phyloP scores from a whole-genome alignment of 257 asterid genomes.

The Leptodermis oblonga region DNA sequence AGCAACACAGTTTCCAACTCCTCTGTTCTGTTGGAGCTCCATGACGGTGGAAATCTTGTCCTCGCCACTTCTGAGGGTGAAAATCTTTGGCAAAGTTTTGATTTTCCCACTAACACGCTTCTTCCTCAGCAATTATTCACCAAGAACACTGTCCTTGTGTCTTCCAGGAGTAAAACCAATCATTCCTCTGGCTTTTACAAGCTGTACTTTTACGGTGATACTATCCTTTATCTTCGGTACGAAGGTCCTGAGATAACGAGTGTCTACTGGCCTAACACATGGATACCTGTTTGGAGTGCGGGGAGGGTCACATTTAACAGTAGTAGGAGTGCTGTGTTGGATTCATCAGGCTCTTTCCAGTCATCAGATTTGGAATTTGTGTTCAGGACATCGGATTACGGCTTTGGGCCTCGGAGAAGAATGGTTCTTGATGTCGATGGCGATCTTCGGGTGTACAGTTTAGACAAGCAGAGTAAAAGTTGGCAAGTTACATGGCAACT shows the following conservation, averaged over 20 bases:
- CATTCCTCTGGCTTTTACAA: conserved; percentile 31
- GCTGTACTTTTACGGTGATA: conserved; percentile 28
- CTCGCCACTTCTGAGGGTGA: conserved; percentile 6
- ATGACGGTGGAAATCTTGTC: conserved; percentile 32
- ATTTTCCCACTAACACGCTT: conserved; percentile 29
- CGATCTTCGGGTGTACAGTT: conserved; percentile 29
- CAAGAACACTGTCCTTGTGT: conserved; percentile 11
- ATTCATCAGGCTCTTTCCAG: conserved; percentile 17
- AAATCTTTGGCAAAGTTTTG: conserved; percentile 34
- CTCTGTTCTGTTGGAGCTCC: conserved; percentile 9
- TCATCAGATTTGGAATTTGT: conserved; percentile 10
- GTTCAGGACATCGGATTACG: conserved; percentile 18
- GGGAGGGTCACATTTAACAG: conserved; percentile 25
- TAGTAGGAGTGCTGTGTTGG: conserved; percentile 21
- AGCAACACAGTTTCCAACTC: conserved; percentile 15
- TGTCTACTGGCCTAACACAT: conserved; percentile 32
- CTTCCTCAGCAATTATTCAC: conserved; percentile 31
- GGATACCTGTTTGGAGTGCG: conserved; percentile 16
- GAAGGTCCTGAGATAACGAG: conserved; percentile 28
- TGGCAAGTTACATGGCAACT: conserved; percentile 44
- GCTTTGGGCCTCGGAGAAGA: conserved; percentile 20
- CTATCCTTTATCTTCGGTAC: conserved; percentile 24
- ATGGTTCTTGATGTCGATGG: conserved; percentile 35
- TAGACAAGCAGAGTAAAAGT: conserved; percentile 8
- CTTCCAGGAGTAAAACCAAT: conserved; percentile 27